Conservation (phyloP, 139 green algal genomes). For the Chlorella sp. region DNA sequence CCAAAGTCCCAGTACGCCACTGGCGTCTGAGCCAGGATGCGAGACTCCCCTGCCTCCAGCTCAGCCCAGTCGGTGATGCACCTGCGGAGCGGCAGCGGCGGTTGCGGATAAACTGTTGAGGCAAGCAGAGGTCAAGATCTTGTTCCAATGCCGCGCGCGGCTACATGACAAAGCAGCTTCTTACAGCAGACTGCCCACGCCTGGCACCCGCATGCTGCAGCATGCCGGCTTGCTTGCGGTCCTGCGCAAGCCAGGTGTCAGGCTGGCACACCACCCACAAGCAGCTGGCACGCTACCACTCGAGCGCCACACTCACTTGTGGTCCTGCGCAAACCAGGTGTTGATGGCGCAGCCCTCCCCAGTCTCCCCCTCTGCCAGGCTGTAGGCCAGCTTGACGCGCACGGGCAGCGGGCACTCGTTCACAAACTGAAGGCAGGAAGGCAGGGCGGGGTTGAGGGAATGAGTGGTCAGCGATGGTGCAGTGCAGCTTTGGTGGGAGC, state of each 20-base stretch:
- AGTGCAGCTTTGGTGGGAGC: too few relatives aligned
- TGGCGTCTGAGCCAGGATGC: background rate
- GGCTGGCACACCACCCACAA: too few relatives aligned
- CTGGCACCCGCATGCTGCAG: too few relatives aligned
- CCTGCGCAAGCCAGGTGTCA: too few relatives aligned
- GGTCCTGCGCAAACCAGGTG: conserved; percentile 4
- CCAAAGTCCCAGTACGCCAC: background rate
- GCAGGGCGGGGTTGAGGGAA: background rate
- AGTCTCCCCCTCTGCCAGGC: background rate
- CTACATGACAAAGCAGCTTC: too few relatives aligned
- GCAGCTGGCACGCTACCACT: too few relatives aligned
- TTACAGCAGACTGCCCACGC: too few relatives aligned
- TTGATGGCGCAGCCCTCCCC: conserved; percentile 4
- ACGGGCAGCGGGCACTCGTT: background rate
- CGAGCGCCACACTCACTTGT: background rate
- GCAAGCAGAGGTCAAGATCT: too few relatives aligned
- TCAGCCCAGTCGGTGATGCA: conserved; percentile 19
- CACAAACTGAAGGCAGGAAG: background rate
- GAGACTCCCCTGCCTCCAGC: background rate
- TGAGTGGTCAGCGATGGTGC: too few relatives aligned
- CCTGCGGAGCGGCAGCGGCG: background rate
- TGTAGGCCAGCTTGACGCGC: background rate
- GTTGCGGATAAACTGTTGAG: too few relatives aligned
- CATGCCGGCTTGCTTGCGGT: too few relatives aligned
- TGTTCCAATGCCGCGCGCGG: too few relatives aligned